phyloP scores from a whole-genome alignment of 768 basidiomycete species.

The Austroboletus festivus region DNA sequence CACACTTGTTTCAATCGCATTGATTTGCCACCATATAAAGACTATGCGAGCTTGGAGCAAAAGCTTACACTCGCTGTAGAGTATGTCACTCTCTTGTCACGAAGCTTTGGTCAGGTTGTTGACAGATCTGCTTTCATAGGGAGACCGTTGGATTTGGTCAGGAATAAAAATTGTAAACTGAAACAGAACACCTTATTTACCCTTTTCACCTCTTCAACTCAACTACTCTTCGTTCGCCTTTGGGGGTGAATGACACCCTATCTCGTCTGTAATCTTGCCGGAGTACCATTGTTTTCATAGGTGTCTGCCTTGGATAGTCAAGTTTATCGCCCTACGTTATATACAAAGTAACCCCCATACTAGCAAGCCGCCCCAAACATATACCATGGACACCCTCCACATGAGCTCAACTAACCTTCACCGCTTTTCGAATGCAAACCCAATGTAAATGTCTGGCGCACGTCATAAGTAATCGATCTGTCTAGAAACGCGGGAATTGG shows the following conservation, averaged over 20 bases:
- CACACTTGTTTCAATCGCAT: constrained; percentile 96
- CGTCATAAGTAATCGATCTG: constrained; percentile 6
- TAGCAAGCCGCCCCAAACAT: no score
- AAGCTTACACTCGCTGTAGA: constrained; percentile 94
- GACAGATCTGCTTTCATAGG: constrained; percentile 37
- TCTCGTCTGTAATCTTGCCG: constrained; percentile 31
- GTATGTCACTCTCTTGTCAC: constrained; percentile 50
- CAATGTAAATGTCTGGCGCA: constrained; percentile 81
- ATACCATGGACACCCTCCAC: no score
- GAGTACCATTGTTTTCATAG: constrained; percentile 11
- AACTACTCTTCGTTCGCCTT: constrained; percentile 6
- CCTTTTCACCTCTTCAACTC: not conserved
- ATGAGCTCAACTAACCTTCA: no score
- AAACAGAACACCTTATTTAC: constrained; percentile 14
- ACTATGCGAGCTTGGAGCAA: constrained; percentile 90
- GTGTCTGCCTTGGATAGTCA: not conserved
- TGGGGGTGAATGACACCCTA: constrained; percentile 20
- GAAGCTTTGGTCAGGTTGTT: constrained; percentile 10
- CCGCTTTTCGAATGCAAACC: constrained; percentile 83
- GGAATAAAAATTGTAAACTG: constrained; percentile 49
- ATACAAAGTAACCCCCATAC: no score
- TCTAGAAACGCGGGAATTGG: constrained; percentile 15
- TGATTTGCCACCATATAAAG: constrained; percentile 97
- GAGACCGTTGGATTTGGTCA: constrained; percentile 95
- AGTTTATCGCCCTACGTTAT: no score